A percentile compares a stretch with the other conserved stretches of the same genome.
These are phyloP conservation scores for Dipteronia dyeriana DNA, from an alignment of 345 rosid genomes.

Conservation along the genomic window DNA sequence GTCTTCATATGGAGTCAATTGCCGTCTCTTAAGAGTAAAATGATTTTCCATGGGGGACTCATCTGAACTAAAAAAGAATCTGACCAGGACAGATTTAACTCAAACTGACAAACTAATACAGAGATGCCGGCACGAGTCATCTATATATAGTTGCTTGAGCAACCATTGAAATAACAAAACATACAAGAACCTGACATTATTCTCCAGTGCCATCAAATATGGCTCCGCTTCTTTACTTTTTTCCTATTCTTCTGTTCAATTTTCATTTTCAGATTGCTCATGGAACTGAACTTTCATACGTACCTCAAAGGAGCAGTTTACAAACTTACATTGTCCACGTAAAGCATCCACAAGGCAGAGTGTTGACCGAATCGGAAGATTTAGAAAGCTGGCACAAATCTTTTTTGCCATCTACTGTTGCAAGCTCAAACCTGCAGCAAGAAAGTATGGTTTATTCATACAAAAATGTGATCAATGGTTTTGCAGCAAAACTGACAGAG, in stretches of 20 bases:
- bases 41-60: neutral
- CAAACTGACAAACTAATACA: neutral
- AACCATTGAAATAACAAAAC: neutral
- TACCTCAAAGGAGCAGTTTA: constrained; percentile 1
- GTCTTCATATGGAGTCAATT: neutral
- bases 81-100: neutral
- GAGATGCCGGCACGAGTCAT: neutral
- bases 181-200: neutral
- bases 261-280: constrained; percentile 9
- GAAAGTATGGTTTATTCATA: constrained; percentile 32
- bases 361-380: constrained; percentile 15
- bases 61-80: neutral
- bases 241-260: constrained; percentile 2
- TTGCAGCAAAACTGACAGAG: constrained; percentile 41
- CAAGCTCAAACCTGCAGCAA: constrained; percentile 13
- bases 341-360: constrained; percentile 23
- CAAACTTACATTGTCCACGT: constrained; percentile 49
- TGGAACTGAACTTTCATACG: neutral
- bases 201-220: neutral
- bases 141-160: constrained; percentile 5
- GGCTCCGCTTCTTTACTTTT: neutral
- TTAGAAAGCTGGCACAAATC: constrained; percentile 29
- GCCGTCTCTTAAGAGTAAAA: neutral
- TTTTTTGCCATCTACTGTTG: constrained; percentile 28
- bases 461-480: constrained; percentile 34